Conservation (phyloP, 2,329 filamentous ascomycete genomes). For the Paecilomyces variotii region DNA sequence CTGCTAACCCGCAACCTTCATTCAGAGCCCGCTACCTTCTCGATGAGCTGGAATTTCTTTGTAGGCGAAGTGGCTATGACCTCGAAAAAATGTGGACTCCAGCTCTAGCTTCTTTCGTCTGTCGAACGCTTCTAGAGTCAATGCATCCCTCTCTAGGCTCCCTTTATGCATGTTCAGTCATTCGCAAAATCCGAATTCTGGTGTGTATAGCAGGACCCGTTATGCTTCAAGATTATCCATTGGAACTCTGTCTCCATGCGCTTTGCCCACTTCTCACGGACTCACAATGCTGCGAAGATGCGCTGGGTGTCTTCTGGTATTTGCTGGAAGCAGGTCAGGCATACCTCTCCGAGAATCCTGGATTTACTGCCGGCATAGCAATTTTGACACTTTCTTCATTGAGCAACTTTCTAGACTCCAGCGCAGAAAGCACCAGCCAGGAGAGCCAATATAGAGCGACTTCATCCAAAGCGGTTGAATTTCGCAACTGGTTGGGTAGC, state of each 20-base stretch:
- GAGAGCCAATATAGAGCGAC: conserved; percentile 74
- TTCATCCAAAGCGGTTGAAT: conserved; percentile 64
- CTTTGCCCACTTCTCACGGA: conserved; percentile 72
- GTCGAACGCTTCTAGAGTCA: conserved; percentile 69
- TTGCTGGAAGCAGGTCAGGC: conserved; percentile 60
- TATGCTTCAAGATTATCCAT: conserved; percentile 68
- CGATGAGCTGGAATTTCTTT: conserved; percentile 70
- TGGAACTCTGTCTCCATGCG: conserved; percentile 83
- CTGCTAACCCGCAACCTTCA: conserved; percentile 75
- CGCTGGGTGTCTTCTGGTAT: conserved; percentile 78
- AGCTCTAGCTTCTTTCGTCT: conserved; percentile 63
- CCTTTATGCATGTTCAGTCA: conserved; percentile 74
- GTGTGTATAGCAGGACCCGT: conserved; percentile 67
- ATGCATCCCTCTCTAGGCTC: conserved; percentile 79
- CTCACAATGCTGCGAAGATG: conserved; percentile 81
- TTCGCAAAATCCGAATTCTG: conserved; percentile 77
- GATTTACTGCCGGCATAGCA: conserved; percentile 73
- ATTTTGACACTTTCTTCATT: conserved; percentile 74
- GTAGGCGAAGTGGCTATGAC: conserved; percentile 60
- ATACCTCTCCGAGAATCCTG: conserved; percentile 58
- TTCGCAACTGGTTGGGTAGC: conserved; percentile 69
- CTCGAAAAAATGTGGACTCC: conserved; percentile 64
- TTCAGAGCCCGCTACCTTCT: conserved; percentile 73
- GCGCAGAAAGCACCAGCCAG: conserved; percentile 72
- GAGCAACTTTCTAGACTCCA: conserved; percentile 64